Conservation (phyloP, 164 flowering plant species). For the Cinnamomum chago region DNA sequence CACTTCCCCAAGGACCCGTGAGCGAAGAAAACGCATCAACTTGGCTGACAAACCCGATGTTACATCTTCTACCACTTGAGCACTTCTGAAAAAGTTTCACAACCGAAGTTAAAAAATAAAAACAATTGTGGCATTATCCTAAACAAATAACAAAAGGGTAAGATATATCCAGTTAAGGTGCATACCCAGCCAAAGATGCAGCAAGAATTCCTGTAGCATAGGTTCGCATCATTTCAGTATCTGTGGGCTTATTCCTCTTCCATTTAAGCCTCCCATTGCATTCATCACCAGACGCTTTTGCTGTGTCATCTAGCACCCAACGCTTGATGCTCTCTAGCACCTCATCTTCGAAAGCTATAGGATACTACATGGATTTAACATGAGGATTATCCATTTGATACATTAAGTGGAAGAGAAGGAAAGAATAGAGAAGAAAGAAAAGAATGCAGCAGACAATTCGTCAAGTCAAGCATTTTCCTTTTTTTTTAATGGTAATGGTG, state of each 20-base stretch:
- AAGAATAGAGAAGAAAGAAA: neutral
- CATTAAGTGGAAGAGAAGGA: neutral
- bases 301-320: slow-evolving; percentile 79
- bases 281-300: slow-evolving; percentile 38
- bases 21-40: slow-evolving; percentile 91
- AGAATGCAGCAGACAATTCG: neutral
- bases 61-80: slow-evolving; percentile 86
- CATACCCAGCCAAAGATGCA: slow-evolving; percentile 70
- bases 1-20: slow-evolving; percentile 72
- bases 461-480: neutral
- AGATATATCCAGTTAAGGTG: neutral
- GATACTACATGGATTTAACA: slow-evolving; percentile 56
- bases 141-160: neutral
- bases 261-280: slow-evolving; percentile 32
- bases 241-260: slow-evolving; percentile 47
- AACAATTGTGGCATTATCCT: neutral
- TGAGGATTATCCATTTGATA: slow-evolving; percentile 7
- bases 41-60: slow-evolving; percentile 87
- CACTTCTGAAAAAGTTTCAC: slow-evolving; percentile 49
- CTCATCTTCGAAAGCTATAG: slow-evolving; percentile 77
- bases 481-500: too few relatives aligned
- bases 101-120: neutral
- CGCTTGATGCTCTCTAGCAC: slow-evolving; percentile 69
- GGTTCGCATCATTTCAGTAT: slow-evolving; percentile 76
- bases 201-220: slow-evolving; percentile 95